Evolutionary conservation across 805 yeast species (phyloP), one percentile per base, ranked within the genome.

Genomic region (Saccharomycopsis capsularis): DNA sequence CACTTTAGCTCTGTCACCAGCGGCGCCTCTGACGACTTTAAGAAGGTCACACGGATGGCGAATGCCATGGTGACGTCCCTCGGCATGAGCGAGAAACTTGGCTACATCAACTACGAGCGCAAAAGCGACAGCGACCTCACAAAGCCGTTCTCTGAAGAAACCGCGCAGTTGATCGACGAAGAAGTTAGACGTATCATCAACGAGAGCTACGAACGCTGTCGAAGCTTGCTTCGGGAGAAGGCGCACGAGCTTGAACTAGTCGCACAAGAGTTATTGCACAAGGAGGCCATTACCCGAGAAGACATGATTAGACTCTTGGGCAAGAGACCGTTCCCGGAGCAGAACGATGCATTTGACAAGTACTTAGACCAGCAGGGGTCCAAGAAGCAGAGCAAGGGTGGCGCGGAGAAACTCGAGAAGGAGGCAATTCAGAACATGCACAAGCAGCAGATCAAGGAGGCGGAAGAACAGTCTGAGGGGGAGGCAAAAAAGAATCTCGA

Each of bases 1-100:
- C 89, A 91, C 63, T 93, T 93, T 62, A 75, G 79, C 18, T 79
- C 90, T n/a, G 95, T 93, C 7, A 90, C 98, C 4, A 81, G 95
- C 48, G 99, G 99, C 51, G 99, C 96, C 0, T 81, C 89, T 21
- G 96, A 93, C 61, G 99, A 93, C 65, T 90, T 93, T 72, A 87
- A 91, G 64, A 93, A 93, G 65, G 96, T 93, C 21, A 91, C 98
- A 0, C 80, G 80, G 50, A 87, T 93, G 78, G 98, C 98, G 1
- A 85, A 82, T 42, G 78, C 84, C 24, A 93, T 93, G 99, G 96
- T 95, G 22, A 77, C 91, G 40, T 78, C 81, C 54, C 76, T 88
- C 60, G 99, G 99, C 47, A 93, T 93, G 99, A 81, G 91, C 3
- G 65, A 74, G 23, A 82, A 83, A 62, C 74, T 93, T 38, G 99